Evolutionary conservation across 352 stramenopile species (phyloP), one percentile per base, ranked within the genome.

Genomic region (Pythium brachiatum): DNA sequence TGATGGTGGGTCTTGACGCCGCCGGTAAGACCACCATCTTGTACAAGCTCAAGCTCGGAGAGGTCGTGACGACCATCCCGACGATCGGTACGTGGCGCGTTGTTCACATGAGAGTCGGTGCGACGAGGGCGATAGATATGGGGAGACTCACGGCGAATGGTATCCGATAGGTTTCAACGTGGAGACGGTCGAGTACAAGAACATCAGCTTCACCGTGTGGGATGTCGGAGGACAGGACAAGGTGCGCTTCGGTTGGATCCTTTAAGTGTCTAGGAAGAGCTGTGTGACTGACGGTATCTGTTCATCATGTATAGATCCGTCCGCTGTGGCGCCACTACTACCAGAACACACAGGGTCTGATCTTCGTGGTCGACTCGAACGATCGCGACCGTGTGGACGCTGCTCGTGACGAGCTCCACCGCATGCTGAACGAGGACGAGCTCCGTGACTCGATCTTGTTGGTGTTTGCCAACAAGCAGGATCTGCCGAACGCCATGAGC

Each of bases 11-110:
- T 61, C 87, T 99, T 26, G 98, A 99, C 76, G 98, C 98, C 79
- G 97, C 98, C 26, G 98, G 98, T 68, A 99, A 99, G 83, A 99
- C 98, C 13, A 99, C 98, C 16, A 99, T 99, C 79, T 73, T 99
- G 60, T 99, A 95, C 79, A 96, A 95, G 72, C 81, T 95, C 63
- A 90, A 94, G 74, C 78, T 94, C 51, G 84, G 87, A 44, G 80
- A 98, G 81, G 95, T 98, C 60, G 95, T 99, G 54, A 99, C 96
- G 51, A 99, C 96, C 34, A 98, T 98, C 77, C 95, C 96, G 27
- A 99, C 96, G 23, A 98, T 99, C 80, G 96, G 95, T 89, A 78
- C 52, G 81, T 81, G 56, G 56, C 56, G 32, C 43, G 32, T 48
- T 55, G 53, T 36, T n/a, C 13, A 23, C n/a, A 60, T 26, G 51